A percentile compares a stretch with the other conserved stretches of the same genome.
phyloP scores from a whole-genome alignment of 352 stramenopile genomes.

The Phytophthora constricta region DNA sequence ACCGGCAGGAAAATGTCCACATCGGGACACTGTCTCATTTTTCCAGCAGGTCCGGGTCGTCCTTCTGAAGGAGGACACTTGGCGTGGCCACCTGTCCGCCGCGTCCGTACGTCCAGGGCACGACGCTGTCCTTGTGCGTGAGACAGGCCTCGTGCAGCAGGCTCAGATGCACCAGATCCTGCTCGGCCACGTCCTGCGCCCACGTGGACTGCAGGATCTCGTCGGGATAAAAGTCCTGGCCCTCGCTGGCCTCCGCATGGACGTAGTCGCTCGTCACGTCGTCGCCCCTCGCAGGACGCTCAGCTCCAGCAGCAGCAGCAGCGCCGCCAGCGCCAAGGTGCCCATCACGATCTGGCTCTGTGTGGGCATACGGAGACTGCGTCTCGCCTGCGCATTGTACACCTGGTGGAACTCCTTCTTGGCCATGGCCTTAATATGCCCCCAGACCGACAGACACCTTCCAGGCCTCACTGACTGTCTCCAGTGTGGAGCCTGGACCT shows the following conservation, averaged over 20 bases:
- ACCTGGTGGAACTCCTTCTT: slow-evolving; percentile 49
- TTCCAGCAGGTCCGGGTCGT: slow-evolving; percentile 52
- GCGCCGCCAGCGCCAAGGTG: slow-evolving; percentile 26
- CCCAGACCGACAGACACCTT: too few species aligned
- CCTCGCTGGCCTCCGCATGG: slow-evolving; percentile 35
- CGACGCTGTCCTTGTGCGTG: slow-evolving; percentile 46
- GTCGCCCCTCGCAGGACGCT: slow-evolving; percentile 23
- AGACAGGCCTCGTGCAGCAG: slow-evolving; percentile 60
- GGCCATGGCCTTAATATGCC: slow-evolving; percentile 30
- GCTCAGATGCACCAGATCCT: slow-evolving; percentile 56
- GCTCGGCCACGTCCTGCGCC: slow-evolving; percentile 35
- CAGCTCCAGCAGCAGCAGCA: slow-evolving; percentile 33
- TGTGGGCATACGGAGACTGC: slow-evolving; percentile 26
- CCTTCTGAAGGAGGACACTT: slow-evolving; percentile 39
- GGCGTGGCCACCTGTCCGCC: slow-evolving; percentile 19
- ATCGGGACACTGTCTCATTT: slow-evolving; percentile 59
- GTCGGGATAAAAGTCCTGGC: slow-evolving; percentile 49
- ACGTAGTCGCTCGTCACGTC: slow-evolving; percentile 24
- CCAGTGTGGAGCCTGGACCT: background rate
- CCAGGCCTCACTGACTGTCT: too few species aligned
- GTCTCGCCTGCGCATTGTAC: slow-evolving; percentile 34
- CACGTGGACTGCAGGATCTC: slow-evolving; percentile 48
- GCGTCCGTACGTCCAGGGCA: slow-evolving; percentile 53
- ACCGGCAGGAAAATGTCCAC: slow-evolving; percentile 71
- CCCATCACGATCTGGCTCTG: slow-evolving; percentile 34